These are phyloP conservation scores for Naganishia vishniacii DNA, from an alignment of 768 basidiomycete species.

Conservation along the genomic window DNA sequence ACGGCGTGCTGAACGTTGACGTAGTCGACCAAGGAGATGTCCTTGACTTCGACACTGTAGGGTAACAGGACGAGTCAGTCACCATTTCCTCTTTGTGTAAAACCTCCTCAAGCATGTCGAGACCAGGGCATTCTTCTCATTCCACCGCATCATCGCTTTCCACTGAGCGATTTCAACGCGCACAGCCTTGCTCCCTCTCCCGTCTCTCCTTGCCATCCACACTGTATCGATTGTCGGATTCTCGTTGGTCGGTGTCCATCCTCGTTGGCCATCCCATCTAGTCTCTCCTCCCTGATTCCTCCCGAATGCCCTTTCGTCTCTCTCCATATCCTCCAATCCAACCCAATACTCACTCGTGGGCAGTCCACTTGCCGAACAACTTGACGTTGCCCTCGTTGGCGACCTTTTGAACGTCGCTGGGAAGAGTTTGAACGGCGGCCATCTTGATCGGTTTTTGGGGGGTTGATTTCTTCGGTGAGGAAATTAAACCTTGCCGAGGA, in stretches of 20 bases:
- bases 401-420: slow-evolving; percentile 49
- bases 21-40: slow-evolving; percentile 98
- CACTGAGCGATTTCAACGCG: too few species aligned
- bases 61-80: neutral
- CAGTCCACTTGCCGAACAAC: slow-evolving; percentile 98
- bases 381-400: slow-evolving; percentile 60
- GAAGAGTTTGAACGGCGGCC: slow-evolving; percentile 39
- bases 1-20: slow-evolving; percentile 98
- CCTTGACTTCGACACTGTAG: slow-evolving; percentile 89
- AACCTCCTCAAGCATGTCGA: too few species aligned
- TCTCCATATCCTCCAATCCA: slow-evolving; percentile 1
- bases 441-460: slow-evolving; percentile 10
- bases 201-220: too few species aligned
- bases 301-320: slow-evolving; percentile 4
- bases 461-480: neutral
- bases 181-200: too few species aligned
- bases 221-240: too few species aligned
- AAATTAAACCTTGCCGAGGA: slow-evolving; percentile 12
- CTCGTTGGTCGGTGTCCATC: too few species aligned
- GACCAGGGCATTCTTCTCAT: too few species aligned
- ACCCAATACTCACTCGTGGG: slow-evolving; percentile 71
- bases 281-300: neutral
- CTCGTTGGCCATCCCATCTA: neutral
- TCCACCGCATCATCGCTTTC: too few species aligned
- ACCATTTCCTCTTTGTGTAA: too few species aligned